Evolutionary conservation across 2,329 filamentous ascomycete genomes (phyloP).

Genomic region (Hymenoscyphus occultus): DNA sequence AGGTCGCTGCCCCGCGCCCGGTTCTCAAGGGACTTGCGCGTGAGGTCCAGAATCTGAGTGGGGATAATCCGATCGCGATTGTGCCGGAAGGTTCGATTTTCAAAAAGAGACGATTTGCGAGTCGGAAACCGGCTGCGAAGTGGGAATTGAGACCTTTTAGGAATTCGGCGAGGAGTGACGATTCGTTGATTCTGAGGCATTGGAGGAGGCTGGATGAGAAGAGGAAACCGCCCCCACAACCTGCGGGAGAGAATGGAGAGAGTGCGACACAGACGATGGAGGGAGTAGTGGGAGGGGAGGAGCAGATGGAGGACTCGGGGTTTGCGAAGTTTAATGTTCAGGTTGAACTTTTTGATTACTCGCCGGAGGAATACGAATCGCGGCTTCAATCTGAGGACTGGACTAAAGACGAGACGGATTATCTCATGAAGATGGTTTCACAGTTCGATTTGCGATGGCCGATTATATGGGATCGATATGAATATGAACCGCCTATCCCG

Average conservation of each 20-base stretch:
- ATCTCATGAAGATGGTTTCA: constrained; percentile 70
- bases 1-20: constrained; percentile 56
- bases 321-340: constrained; percentile 90
- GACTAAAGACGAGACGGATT: constrained; percentile 92
- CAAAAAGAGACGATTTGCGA: constrained; percentile 56
- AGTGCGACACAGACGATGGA: constrained; percentile 40
- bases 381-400: constrained; percentile 74
- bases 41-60: constrained; percentile 63
- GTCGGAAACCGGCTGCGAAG: constrained; percentile 52
- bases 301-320: constrained; percentile 51
- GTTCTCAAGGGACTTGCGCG: constrained; percentile 63
- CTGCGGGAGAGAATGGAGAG: constrained; percentile 37
- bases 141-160: constrained; percentile 71
- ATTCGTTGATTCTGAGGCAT: constrained; percentile 65
- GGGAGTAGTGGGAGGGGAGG: constrained; percentile 27
- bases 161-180: constrained; percentile 74
- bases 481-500: constrained; percentile 55
- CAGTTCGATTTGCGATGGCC: constrained; percentile 90
- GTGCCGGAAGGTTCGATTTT: constrained; percentile 58
- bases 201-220: constrained; percentile 67
- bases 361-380: constrained; percentile 78
- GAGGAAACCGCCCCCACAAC: constrained; percentile 35
- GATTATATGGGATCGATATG: constrained; percentile 88
- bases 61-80: constrained; percentile 65
- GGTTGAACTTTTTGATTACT: constrained; percentile 76